A percentile compares a stretch with the other conserved stretches of the same genome.
Conservation (phyloP, 257 asterid genomes). For the Cordia subcordata region DNA sequence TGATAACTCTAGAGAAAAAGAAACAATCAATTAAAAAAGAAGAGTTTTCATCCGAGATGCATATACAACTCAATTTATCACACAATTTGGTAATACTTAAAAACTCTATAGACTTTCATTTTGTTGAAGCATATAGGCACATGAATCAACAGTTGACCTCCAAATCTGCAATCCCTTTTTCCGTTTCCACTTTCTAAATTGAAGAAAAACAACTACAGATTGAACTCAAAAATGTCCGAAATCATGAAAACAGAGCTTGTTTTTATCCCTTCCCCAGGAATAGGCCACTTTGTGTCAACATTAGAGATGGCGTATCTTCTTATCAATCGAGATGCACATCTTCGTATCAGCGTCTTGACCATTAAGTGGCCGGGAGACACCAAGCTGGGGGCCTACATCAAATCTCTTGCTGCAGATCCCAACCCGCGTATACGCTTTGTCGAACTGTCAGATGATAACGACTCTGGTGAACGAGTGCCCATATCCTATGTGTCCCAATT, state of each 20-base stretch:
- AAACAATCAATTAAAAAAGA: no score
- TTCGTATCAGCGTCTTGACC: constrained; percentile 41
- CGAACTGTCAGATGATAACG: constrained; percentile 18
- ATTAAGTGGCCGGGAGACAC: constrained; percentile 27
- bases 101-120: no score
- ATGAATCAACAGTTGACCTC: no score
- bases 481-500: not conserved
- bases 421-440: constrained; percentile 19
- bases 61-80: no score
- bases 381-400: constrained; percentile 11
- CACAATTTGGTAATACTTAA: no score
- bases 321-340: constrained; percentile 29
- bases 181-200: no score
- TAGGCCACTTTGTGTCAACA: constrained; percentile 53
- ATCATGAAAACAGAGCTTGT: constrained; percentile 30
- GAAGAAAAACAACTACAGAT: no score
- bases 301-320: constrained; percentile 54
- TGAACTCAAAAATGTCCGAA: constrained; percentile 11
- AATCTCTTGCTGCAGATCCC: constrained; percentile 7
- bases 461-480: not conserved
- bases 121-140: no score
- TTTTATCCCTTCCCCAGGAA: constrained; percentile 57
- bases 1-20: no score
- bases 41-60: no score
- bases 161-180: no score